Percentiles rank a stretch among this genome's conserved stretches.
These are phyloP conservation scores for Lasiosphaeriaceae sp. DNA, from an alignment of 495 filamentous ascomycete genomes.

Conservation along the genomic window DNA sequence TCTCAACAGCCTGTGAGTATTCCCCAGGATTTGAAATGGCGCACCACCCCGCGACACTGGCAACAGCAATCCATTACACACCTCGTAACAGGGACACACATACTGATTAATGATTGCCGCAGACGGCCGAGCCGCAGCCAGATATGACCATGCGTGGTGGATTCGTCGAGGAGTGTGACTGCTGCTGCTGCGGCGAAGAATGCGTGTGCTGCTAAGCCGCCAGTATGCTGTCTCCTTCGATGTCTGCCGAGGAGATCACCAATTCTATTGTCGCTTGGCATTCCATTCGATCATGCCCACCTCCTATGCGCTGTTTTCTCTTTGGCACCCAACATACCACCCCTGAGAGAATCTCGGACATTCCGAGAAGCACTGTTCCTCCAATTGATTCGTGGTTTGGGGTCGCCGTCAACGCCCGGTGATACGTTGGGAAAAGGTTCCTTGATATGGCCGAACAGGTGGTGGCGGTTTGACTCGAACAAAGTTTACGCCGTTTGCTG, in stretches of 20 bases:
- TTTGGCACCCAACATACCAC: too few relatives aligned
- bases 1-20: constrained; percentile 25
- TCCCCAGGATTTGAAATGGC: background rate
- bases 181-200: constrained; percentile 26
- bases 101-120: background rate
- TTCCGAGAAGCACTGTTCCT: too few relatives aligned
- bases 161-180: constrained; percentile 27
- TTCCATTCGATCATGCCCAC: too few relatives aligned
- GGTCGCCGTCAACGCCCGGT: too few relatives aligned
- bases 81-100: background rate
- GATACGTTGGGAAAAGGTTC: too few relatives aligned
- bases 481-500: too few relatives aligned
- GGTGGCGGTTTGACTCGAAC: too few relatives aligned
- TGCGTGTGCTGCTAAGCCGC: constrained; percentile 23
- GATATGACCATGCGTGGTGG: constrained; percentile 29
- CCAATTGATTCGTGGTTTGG: too few relatives aligned
- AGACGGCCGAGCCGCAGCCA: constrained; percentile 25
- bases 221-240: background rate
- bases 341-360: too few relatives aligned
- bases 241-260: background rate
- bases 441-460: too few relatives aligned
- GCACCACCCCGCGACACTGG: background rate
- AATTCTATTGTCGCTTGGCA: too few relatives aligned
- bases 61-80: background rate
- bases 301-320: too few relatives aligned